Percentiles rank a stretch among this genome's conserved stretches.
Evolutionary conservation across 129 eudicot genomes (phyloP).

Genomic region (Centella asiatica): DNA sequence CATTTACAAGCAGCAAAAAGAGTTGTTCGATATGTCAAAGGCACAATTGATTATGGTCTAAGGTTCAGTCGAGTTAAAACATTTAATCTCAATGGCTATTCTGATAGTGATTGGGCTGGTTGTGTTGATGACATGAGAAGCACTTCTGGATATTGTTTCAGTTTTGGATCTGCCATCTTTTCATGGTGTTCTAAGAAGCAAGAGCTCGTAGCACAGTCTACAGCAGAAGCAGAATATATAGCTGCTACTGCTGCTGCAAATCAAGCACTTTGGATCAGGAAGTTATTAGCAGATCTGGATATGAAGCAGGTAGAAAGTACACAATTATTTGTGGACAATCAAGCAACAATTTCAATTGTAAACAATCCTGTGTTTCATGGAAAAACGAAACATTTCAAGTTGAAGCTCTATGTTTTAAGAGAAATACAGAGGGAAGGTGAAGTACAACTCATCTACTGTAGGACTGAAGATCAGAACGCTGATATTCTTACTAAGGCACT

Average conservation of each 20-base stretch:
- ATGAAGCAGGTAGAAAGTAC: neutral
- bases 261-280: too few relatives aligned
- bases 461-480: neutral
- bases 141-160: too few relatives aligned
- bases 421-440: neutral
- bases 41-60: neutral
- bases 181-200: neutral
- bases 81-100: too few relatives aligned
- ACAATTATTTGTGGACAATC: neutral
- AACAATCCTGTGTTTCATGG: neutral
- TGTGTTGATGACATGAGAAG: too few relatives aligned
- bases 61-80: neutral
- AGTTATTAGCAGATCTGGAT: too few relatives aligned
- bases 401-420: too few relatives aligned
- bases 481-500: too few relatives aligned
- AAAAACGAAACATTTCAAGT: neutral
- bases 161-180: neutral
- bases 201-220: too few relatives aligned
- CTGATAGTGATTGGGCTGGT: neutral
- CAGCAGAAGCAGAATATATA: neutral
- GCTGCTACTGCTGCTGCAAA: neutral
- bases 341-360: too few relatives aligned
- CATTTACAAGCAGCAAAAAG: neutral
- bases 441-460: neutral
- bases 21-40: neutral